Percentiles rank a stretch among this genome's conserved stretches.
Evolutionary conservation across 129 eudicot species (phyloP).

Genomic region (Rutidosis leptorrhynchoides): DNA sequence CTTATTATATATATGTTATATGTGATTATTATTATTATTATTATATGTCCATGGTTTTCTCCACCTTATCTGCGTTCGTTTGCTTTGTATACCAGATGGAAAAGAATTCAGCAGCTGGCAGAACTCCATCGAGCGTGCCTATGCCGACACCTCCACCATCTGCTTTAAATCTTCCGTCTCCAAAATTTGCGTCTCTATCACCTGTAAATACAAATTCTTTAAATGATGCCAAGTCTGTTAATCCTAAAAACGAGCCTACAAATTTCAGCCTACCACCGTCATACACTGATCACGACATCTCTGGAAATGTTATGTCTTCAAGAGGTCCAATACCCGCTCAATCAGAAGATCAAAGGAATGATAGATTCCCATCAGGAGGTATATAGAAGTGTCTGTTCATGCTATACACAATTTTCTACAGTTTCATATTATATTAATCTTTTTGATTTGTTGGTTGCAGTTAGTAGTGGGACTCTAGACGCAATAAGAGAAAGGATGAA

Average conservation of each 20-base stretch:
- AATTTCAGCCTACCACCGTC: constrained; percentile 84
- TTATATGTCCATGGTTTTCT: background rate
- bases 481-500: constrained; percentile 97
- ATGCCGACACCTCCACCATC: constrained; percentile 94
- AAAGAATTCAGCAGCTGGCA: constrained; percentile 98
- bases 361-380: constrained; percentile 87
- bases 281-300: constrained; percentile 55
- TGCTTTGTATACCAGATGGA: constrained; percentile 65
- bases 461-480: constrained; percentile 67
- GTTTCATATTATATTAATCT: background rate
- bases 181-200: constrained; percentile 72
- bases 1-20: background rate
- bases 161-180: constrained; percentile 70
- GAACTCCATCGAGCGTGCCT: constrained; percentile 93
- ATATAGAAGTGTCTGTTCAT: background rate
- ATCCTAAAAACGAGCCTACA: constrained; percentile 58
- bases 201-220: constrained; percentile 76
- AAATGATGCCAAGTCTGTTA: constrained; percentile 50
- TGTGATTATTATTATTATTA: background rate
- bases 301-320: constrained; percentile 31
- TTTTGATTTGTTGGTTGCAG: constrained; percentile 34
- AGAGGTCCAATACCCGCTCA: constrained; percentile 53
- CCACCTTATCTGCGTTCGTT: no score
- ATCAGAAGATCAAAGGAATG: constrained; percentile 55
- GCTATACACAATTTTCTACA: background rate